These are phyloP conservation scores for Rhizomucor pusillus DNA, from an alignment of 371 early-diverging fungal species.

Conservation along the genomic window DNA sequence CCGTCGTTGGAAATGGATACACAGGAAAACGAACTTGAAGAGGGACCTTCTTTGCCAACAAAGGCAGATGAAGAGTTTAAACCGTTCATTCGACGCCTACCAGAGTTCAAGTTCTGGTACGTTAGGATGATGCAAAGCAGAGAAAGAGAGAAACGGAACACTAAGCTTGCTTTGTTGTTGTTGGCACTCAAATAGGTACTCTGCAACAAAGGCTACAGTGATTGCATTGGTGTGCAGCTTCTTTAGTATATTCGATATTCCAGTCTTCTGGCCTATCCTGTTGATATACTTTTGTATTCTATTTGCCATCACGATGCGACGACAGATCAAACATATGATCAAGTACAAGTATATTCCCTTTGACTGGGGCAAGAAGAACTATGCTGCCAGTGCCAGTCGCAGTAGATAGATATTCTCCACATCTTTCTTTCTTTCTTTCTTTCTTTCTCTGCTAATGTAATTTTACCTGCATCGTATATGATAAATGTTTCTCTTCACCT, in stretches of 20 bases:
- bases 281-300: slow-evolving; percentile 95
- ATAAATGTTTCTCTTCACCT: no score
- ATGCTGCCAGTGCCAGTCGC: slow-evolving; percentile 36
- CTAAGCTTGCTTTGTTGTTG: not conserved
- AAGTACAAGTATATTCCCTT: slow-evolving; percentile 98
- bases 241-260: slow-evolving; percentile 91
- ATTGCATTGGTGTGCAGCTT: slow-evolving; percentile 84
- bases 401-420: slow-evolving; percentile 8
- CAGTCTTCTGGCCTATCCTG: slow-evolving; percentile 95
- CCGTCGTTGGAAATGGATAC: slow-evolving; percentile 79
- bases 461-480: not conserved
- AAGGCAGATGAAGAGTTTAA: slow-evolving; percentile 95
- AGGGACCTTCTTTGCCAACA: slow-evolving; percentile 78
- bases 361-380: slow-evolving; percentile 92
- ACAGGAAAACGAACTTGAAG: slow-evolving; percentile 72
- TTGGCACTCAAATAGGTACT: slow-evolving; percentile 54
- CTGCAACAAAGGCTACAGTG: slow-evolving; percentile 75
- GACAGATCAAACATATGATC: slow-evolving; percentile 98
- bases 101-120: slow-evolving; percentile 99
- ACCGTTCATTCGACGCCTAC: slow-evolving; percentile 97
- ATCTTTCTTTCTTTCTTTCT: slow-evolving; percentile 1
- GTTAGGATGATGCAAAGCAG: not conserved
- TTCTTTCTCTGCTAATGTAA: not conserved
- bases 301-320: slow-evolving; percentile 91
- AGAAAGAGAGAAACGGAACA: not conserved